These are phyloP conservation scores for Gracilaria vermiculophylla DNA, from an alignment of 23 red algal genomes.

Conservation along the genomic window DNA sequence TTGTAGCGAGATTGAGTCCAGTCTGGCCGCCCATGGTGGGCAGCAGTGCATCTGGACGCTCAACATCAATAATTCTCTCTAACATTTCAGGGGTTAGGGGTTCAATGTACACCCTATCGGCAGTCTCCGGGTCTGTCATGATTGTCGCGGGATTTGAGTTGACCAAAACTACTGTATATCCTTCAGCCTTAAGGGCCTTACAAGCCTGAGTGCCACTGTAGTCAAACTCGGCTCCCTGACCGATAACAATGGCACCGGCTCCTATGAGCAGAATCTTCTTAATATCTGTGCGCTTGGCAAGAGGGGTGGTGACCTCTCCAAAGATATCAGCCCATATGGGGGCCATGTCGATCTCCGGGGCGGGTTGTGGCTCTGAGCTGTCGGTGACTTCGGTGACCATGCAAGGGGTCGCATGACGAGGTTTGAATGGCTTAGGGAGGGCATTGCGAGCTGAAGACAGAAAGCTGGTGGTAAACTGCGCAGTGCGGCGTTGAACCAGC, in stretches of 20 bases:
- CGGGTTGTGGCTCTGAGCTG: not conserved
- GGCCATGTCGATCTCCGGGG: slow-evolving; percentile 25
- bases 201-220: slow-evolving; percentile 99
- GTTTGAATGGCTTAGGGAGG: not conserved
- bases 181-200: slow-evolving; percentile 91
- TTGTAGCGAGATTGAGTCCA: slow-evolving; percentile 88
- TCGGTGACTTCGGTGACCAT: not conserved
- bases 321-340: slow-evolving; percentile 35
- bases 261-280: slow-evolving; percentile 95
- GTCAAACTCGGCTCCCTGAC: slow-evolving; percentile 99
- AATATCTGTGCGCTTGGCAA: slow-evolving; percentile 68
- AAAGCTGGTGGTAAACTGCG: not conserved
- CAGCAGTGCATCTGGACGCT: slow-evolving; percentile 90
- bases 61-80: slow-evolving; percentile 82
- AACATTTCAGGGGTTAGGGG: slow-evolving; percentile 83
- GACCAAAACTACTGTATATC: slow-evolving; percentile 92
- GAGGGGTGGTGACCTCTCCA: not conserved
- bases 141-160: slow-evolving; percentile 98
- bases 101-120: slow-evolving; percentile 96
- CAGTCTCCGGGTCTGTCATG: slow-evolving; percentile 99
- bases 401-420: not conserved
- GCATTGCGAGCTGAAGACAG: not conserved
- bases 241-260: slow-evolving; percentile 95
- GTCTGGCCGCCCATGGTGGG: slow-evolving; percentile 99
- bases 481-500: not conserved